Evolutionary conservation across 805 yeast species (phyloP), one percentile per base, ranked within the genome.

Genomic region (Candida adriatica): DNA sequence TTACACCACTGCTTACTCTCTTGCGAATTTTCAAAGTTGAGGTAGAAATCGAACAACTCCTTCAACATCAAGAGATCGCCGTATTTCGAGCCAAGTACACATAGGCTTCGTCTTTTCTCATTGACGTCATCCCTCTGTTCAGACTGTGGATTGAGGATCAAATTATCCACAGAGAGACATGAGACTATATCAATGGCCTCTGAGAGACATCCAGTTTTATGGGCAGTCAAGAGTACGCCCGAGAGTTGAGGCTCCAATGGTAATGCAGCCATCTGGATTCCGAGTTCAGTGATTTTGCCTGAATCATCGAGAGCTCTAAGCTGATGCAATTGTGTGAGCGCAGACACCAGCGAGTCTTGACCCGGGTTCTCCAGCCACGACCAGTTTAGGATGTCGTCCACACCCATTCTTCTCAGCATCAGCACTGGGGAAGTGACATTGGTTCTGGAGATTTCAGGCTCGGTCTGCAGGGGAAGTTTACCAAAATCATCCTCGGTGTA

Each of bases 351-450:
- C 0, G 96, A 70, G 7, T 78, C 82, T 42, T 73, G 69, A 4
- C 92, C 88, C 0, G 98, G 98, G 42, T 81, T 72, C 52, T 90
- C 95, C 26, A 92, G 64, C 97, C 98, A 92, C 14, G 83, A 66
- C 88, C 96, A 92, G 37, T 75, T 73, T 29, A 86, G 57, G 23
- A 92, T 72, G 57, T 92, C 94, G 33, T 81, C 75, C 6, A 90
- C 84, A 4, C 90, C 88, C 28, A 85, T 70, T 37, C 75, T 75
- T 53, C 92, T 92, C 39, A 92, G 62, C 64, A 90, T 79, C 43
- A 92, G 59, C 2, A 90, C 73, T 0, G 97, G 94, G 5, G 83
- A 73, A 0, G 92, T 71, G 19, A 92, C 79, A 46, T 87, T 95
- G 28, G 86, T 77, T 45, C 97, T 69, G 34, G 81, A 64, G 41